Percentiles rank a stretch among this genome's conserved stretches.
These are phyloP conservation scores for Exserohilum rostratum DNA, from an alignment of 2,329 filamentous ascomycete species.

Conservation along the genomic window DNA sequence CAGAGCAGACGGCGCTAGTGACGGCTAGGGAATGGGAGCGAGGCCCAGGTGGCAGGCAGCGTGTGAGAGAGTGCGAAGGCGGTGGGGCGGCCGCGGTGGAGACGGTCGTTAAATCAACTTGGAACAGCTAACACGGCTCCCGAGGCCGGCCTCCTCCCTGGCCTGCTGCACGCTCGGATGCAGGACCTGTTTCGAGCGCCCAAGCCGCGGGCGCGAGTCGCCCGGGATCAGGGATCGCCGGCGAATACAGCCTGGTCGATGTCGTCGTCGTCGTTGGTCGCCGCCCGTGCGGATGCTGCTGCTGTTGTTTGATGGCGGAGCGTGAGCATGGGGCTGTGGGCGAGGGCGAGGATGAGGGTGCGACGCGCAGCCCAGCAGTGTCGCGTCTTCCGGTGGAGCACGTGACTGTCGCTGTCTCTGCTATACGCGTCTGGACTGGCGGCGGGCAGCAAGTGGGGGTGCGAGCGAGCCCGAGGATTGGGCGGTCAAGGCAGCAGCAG, in stretches of 20 bases:
- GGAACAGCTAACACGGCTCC: constrained; percentile 44
- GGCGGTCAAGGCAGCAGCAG: neutral
- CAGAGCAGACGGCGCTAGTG: constrained; percentile 24
- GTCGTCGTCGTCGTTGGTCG: constrained; percentile 1
- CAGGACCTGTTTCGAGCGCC: constrained; percentile 34
- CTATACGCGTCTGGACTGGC: neutral
- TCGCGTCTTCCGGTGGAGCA: constrained; percentile 23
- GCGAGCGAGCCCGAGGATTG: neutral
- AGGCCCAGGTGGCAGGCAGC: constrained; percentile 7
- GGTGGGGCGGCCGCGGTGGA: constrained; percentile 36
- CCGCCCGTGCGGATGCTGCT: neutral
- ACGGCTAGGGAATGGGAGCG: constrained; percentile 14
- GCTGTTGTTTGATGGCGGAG: neutral
- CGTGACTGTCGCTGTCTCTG: constrained; percentile 14
- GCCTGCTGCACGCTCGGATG: constrained; percentile 37
- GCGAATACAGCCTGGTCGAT: constrained; percentile 7
- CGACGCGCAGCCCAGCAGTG: too few species aligned
- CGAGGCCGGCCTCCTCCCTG: constrained; percentile 41
- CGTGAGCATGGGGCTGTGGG: neutral
- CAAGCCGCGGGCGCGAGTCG: constrained; percentile 33
- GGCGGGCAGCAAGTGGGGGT: neutral
- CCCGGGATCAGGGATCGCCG: constrained; percentile 39
- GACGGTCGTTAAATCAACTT: constrained; percentile 48
- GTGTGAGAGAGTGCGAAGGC: constrained; percentile 17
- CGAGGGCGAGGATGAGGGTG: neutral